Evolutionary conservation across 2,329 filamentous ascomycete species (phyloP).

Genomic region (Dactylonectria estremocensis): DNA sequence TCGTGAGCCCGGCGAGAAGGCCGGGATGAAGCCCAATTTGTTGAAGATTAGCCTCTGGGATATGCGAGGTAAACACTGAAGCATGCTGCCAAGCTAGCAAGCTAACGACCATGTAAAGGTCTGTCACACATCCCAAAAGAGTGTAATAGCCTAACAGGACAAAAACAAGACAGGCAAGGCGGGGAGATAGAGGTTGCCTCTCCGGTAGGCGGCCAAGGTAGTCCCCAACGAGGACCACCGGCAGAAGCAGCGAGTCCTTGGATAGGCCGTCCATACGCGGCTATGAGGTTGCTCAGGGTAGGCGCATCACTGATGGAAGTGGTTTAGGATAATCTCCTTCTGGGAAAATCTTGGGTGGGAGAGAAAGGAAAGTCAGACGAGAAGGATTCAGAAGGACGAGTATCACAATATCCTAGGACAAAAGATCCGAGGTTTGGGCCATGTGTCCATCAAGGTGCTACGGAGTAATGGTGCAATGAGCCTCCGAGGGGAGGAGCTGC

Average conservation of each 20-base stretch:
- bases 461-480: conserved; percentile 15
- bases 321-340: conserved; percentile 10
- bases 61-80: conserved; percentile 16
- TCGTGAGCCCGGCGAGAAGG: conserved; percentile 3
- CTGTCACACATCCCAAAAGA: conserved; percentile 40
- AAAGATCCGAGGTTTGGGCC: conserved; percentile 7
- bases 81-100: conserved; percentile 42
- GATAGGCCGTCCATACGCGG: conserved; percentile 49
- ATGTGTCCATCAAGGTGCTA: conserved; percentile 52
- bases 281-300: conserved; percentile 15
- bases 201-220: conserved; percentile 33
- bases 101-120: conserved; percentile 45
- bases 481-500: not conserved
- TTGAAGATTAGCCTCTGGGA: conserved; percentile 16
- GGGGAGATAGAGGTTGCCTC: not conserved
- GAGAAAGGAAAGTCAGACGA: conserved; percentile 18
- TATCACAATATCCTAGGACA: conserved; percentile 17
- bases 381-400: conserved; percentile 8
- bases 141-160: conserved; percentile 37
- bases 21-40: conserved; percentile 16
- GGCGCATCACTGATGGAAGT: conserved; percentile 31
- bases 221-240: conserved; percentile 40
- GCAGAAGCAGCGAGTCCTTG: conserved; percentile 44
- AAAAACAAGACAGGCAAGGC: conserved; percentile 6
- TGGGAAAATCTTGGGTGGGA: conserved; percentile 12